Evolutionary conservation across 1,284 basidiomycete species (phyloP).

Genomic region (Rhodotorula glutinis): DNA sequence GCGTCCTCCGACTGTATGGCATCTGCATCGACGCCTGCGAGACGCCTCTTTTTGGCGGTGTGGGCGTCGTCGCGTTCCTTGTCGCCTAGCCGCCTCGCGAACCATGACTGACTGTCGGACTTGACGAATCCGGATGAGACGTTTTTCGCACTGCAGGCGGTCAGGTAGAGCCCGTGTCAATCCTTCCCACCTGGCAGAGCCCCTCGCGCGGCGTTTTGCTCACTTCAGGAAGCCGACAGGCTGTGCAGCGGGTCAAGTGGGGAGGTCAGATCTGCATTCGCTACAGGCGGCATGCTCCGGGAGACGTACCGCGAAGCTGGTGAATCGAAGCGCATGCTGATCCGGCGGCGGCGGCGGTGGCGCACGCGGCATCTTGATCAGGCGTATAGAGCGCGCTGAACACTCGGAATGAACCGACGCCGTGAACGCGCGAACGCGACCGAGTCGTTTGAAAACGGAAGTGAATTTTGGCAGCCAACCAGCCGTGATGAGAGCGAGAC

Average conservation of each 20-base stretch:
- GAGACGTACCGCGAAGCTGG: constrained; percentile 16
- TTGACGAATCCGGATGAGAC: constrained; percentile 32
- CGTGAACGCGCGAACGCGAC: too few species aligned
- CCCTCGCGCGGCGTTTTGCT: not conserved
- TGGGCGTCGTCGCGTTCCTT: constrained; percentile 22
- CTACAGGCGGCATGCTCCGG: not conserved
- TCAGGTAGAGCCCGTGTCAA: not conserved
- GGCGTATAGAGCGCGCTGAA: not conserved
- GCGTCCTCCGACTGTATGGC: not conserved
- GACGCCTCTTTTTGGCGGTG: constrained; percentile 27
- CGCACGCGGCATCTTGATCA: not conserved
- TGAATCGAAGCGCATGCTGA: constrained; percentile 6
- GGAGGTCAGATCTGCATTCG: constrained; percentile 6
- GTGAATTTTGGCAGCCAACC: too few species aligned
- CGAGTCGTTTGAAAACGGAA: too few species aligned
- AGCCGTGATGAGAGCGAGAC: too few species aligned
- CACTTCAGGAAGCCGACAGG: constrained; percentile 38
- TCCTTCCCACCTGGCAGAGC: too few species aligned
- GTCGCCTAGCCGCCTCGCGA: constrained; percentile 17
- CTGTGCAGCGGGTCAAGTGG: constrained; percentile 12
- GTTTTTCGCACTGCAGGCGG: constrained; percentile 32
- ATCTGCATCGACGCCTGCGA: constrained; percentile 31
- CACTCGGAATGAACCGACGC: too few species aligned
- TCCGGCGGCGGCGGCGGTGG: not conserved
- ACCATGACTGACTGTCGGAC: constrained; percentile 29